A percentile compares a stretch with the other conserved stretches of the same genome.
Evolutionary conservation across 169 alveolate species (phyloP).

Genomic region (Eimeria praecox): DNA sequence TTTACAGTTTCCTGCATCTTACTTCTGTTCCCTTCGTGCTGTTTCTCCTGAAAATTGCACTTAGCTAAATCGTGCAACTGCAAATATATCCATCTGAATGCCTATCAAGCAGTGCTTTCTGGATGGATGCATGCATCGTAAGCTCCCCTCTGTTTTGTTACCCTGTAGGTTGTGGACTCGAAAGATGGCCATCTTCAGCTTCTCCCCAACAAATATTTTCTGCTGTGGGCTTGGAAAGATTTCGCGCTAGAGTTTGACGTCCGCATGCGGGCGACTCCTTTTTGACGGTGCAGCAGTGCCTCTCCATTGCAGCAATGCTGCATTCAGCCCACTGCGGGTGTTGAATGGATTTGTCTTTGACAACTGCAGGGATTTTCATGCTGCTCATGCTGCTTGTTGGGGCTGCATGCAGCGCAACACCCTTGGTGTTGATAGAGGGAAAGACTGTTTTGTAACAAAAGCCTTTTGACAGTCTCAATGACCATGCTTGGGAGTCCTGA

Average conservation of each 20-base stretch:
- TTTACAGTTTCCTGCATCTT: neutral
- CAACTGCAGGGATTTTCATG: too few species aligned
- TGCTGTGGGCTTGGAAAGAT: constrained; percentile 59
- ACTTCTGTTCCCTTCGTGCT: neutral
- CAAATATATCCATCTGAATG: neutral
- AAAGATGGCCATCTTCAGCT: constrained; percentile 26
- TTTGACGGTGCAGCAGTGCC: neutral
- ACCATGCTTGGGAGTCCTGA: too few species aligned
- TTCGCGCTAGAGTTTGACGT: constrained; percentile 49
- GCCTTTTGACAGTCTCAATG: too few species aligned
- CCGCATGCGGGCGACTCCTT: constrained; percentile 49
- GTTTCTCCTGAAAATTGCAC: neutral
- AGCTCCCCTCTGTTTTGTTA: neutral
- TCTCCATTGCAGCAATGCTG: neutral
- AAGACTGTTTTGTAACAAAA: too few species aligned
- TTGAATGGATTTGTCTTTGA: too few species aligned
- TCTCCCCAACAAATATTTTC: constrained; percentile 35
- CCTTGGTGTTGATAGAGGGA: too few species aligned
- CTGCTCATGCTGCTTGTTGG: too few species aligned
- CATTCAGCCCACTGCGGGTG: too few species aligned
- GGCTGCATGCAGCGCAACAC: neutral
- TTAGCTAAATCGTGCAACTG: neutral
- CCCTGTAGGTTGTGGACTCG: constrained; percentile 6
- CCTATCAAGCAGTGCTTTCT: neutral
- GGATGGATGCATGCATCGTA: neutral